A percentile compares a stretch with the other conserved stretches of the same genome.
These are phyloP conservation scores for Leccinum barrowsii DNA, from an alignment of 768 basidiomycete species.

Conservation along the genomic window DNA sequence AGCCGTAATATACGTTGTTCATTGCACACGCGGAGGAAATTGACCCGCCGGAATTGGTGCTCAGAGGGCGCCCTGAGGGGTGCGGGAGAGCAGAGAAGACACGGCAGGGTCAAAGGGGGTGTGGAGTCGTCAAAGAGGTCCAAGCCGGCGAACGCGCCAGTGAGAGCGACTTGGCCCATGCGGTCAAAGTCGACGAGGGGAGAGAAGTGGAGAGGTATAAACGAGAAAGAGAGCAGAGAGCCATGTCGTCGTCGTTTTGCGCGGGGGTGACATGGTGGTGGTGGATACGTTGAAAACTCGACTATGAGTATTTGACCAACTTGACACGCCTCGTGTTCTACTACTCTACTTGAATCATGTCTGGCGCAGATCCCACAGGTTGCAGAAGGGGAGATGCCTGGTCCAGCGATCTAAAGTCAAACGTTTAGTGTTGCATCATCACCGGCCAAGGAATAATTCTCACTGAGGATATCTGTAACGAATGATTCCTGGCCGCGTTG, in stretches of 20 bases:
- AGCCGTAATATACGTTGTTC: conserved; percentile 72
- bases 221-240: conserved; percentile 24
- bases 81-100: conserved; percentile 68
- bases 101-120: conserved; percentile 64
- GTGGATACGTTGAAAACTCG: background rate
- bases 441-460: conserved; percentile 29
- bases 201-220: conserved; percentile 35
- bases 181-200: conserved; percentile 67
- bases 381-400: conserved; percentile 59
- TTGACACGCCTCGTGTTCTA: conserved; percentile 8
- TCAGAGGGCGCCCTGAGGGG: conserved; percentile 63
- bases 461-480: conserved; percentile 74
- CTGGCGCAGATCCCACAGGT: conserved; percentile 46
- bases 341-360: background rate
- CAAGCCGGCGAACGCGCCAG: conserved; percentile 86
- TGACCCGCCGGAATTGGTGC: conserved; percentile 75
- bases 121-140: conserved; percentile 64
- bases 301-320: conserved; percentile 9
- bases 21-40: conserved; percentile 74
- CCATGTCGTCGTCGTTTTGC: conserved; percentile 11
- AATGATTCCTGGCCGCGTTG: conserved; percentile 47
- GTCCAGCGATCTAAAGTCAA: conserved; percentile 45
- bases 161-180: conserved; percentile 89
- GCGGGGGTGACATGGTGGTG: background rate
- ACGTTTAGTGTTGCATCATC: conserved; percentile 1